A percentile compares a stretch with the other conserved stretches of the same genome.
phyloP scores from a whole-genome alignment of 2,329 filamentous ascomycete genomes.

The Fusarium sp. region DNA sequence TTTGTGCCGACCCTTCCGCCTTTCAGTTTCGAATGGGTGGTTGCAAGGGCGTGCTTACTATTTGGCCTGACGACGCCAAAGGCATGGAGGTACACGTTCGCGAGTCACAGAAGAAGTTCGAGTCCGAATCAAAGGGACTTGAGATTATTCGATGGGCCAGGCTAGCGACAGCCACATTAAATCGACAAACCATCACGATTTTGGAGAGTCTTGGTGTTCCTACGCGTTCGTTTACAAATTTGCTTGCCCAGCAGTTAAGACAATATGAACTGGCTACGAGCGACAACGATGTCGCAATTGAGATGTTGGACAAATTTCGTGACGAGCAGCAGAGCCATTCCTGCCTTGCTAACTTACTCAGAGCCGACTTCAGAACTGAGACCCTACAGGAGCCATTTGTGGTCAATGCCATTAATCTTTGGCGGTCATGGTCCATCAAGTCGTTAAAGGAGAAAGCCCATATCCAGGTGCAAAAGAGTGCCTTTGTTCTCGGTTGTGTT shows the following conservation, averaged over 20 bases:
- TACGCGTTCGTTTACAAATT: slow-evolving; percentile 71
- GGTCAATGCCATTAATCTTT: slow-evolving; percentile 80
- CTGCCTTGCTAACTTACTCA: slow-evolving; percentile 78
- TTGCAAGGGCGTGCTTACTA: slow-evolving; percentile 86
- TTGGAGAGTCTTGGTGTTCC: slow-evolving; percentile 80
- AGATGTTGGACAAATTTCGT: slow-evolving; percentile 77
- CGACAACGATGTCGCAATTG: slow-evolving; percentile 71
- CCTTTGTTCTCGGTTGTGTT: slow-evolving; percentile 87
- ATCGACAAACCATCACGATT: slow-evolving; percentile 90
- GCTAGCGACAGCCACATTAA: slow-evolving; percentile 81
- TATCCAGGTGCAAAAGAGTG: slow-evolving; percentile 83
- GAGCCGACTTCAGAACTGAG: slow-evolving; percentile 79
- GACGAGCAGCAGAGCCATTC: slow-evolving; percentile 88
- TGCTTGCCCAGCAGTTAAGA: slow-evolving; percentile 74
- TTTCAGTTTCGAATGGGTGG: slow-evolving; percentile 94
- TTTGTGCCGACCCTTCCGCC: slow-evolving; percentile 75
- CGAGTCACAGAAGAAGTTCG: slow-evolving; percentile 89
- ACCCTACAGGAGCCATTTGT: slow-evolving; percentile 79
- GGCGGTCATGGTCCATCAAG: slow-evolving; percentile 91
- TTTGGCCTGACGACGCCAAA: slow-evolving; percentile 76
- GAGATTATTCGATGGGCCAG: slow-evolving; percentile 88
- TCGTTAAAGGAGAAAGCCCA: slow-evolving; percentile 92
- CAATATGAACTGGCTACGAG: slow-evolving; percentile 77
- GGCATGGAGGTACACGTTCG: slow-evolving; percentile 80
- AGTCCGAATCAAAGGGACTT: slow-evolving; percentile 73